Conservation (phyloP, 176 grass and related monocot species). For the Alopecurus myosuroides region DNA sequence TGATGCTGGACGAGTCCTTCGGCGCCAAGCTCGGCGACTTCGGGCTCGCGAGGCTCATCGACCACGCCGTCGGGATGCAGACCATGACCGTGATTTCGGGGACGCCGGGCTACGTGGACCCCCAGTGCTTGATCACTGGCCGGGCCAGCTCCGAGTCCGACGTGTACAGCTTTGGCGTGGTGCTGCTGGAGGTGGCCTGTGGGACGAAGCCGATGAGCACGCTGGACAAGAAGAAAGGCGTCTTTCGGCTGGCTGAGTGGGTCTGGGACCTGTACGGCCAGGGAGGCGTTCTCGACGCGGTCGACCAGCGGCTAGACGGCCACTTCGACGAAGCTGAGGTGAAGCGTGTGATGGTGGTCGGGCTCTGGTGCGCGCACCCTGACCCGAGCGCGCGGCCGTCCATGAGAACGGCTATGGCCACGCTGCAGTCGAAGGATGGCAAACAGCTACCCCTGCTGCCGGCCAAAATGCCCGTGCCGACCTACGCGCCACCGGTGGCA, state of each 20-base stretch:
- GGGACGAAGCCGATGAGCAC: conserved; percentile 20
- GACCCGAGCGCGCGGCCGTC: conserved; percentile 33
- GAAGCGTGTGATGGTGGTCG: conserved; percentile 40
- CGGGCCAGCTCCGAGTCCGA: conserved; percentile 19
- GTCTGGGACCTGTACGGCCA: conserved; percentile 47
- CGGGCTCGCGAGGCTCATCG: conserved; percentile 24
- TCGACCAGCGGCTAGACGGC: conserved; percentile 29
- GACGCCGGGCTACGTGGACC: conserved; percentile 36
- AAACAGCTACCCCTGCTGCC: conserved; percentile 29
- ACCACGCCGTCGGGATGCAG: conserved; percentile 17
- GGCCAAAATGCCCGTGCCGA: conserved; percentile 53
- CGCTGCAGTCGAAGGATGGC: conserved; percentile 26
- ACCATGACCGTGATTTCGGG: conserved; percentile 17
- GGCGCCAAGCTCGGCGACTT: conserved; percentile 36
- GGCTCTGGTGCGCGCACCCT: conserved; percentile 60
- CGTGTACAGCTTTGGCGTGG: conserved; percentile 29
- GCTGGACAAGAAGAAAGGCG: background rate
- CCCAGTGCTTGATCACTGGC: background rate
- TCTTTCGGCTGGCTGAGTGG: conserved; percentile 38
- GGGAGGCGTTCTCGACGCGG: conserved; percentile 4
- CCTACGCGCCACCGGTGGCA: conserved; percentile 16
- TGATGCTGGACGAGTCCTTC: conserved; percentile 30
- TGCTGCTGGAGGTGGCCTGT: conserved; percentile 44
- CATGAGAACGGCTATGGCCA: conserved; percentile 35
- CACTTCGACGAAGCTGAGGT: conserved; percentile 23